Base-by-base conservation (phyloP, 1,284 basidiomycete species). In the Cryptococcus hybrid region DNA sequence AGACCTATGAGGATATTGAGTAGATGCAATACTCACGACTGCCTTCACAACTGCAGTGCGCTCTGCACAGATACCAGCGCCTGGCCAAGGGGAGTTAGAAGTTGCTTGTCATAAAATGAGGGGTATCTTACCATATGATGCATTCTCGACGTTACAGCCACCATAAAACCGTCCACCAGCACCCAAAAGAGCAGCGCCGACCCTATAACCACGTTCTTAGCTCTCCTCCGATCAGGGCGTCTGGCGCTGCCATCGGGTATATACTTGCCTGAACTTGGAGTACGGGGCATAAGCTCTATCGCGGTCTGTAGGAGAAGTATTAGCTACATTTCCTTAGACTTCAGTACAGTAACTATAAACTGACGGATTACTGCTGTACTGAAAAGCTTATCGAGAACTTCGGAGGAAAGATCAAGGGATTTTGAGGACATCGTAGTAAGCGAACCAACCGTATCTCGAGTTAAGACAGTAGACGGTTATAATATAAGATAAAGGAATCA, bases 81-180 rank as follows among this genome's bases (percentile, higher is more conserved):
- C 80, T 79, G 57, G 15, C 36, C 40, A 6, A n/a, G 40, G n/a
- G 9, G 6, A 46, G 18, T 30, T 50, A 7, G 47, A 18, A 24
- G 50, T 12, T 34, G 35, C 47, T n/a, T 4, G 2, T 42, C 18
- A 15, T 4, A 7, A 30, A 30, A 30, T 30, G 5, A 6, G 13
- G 18, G 12, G n/a, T 2, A 13, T 68, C 79, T 51, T 52, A 88
- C 92, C 89, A 71, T 92, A 93, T 0, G 89, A 90, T 0, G 90
- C 90, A 69, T 95, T 95, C 78, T 96, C 92, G 58, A 95, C 83
- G 70, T 94, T 95, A 42, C 87, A 85, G 4, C 92, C 92, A 54
- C 85, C 88, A 60, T 92, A 83, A 43, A 94, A 84, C 11, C 81
- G 77, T 1, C 89, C 90, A 58, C 87, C 83, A 0, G 82, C 73